Conservation (phyloP, 176 grass and related monocot genomes). For the Aegilops tauschii region DNA sequence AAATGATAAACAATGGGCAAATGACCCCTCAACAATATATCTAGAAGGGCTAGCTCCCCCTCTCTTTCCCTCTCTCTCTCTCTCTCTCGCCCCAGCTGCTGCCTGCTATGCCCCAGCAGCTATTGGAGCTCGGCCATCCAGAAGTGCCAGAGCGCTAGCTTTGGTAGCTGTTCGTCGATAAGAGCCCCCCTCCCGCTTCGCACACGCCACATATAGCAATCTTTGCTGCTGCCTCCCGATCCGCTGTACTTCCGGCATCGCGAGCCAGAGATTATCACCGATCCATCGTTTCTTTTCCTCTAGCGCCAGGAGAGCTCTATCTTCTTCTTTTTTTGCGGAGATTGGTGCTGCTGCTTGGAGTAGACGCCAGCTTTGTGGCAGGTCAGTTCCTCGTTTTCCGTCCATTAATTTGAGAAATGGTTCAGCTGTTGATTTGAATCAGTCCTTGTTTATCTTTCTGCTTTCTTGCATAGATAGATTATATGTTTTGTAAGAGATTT, state of each 20-base stretch:
- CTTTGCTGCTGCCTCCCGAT: constrained; percentile 37
- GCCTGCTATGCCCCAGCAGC: constrained; percentile 20
- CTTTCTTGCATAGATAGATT: neutral
- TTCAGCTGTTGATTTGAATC: constrained; percentile 16
- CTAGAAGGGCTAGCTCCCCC: neutral
- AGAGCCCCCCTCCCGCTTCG: constrained; percentile 2
- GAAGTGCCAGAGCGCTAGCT: constrained; percentile 13
- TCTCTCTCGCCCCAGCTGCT: neutral
- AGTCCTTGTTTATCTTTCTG: constrained; percentile 6
- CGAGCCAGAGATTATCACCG: neutral
- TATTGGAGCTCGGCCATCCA: constrained; percentile 51
- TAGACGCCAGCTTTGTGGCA: constrained; percentile 27
- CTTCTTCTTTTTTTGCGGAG: constrained; percentile 26
- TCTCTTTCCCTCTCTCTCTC: neutral
- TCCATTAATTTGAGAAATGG: constrained; percentile 6
- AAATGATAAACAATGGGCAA: constrained; percentile 41
- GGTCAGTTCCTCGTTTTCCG: constrained; percentile 40
- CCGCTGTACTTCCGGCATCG: constrained; percentile 38
- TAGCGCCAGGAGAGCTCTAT: constrained; percentile 15
- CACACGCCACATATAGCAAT: constrained; percentile 32
- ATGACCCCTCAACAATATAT: constrained; percentile 39
- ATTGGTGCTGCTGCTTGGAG: constrained; percentile 41
- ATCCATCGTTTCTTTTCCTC: constrained; percentile 32
- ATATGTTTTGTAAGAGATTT: neutral
- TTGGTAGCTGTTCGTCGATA: constrained; percentile 28